A percentile compares a stretch with the other conserved stretches of the same genome.
phyloP scores from a whole-genome alignment of 129 eudicot genomes.

The Helianthus annuus region DNA sequence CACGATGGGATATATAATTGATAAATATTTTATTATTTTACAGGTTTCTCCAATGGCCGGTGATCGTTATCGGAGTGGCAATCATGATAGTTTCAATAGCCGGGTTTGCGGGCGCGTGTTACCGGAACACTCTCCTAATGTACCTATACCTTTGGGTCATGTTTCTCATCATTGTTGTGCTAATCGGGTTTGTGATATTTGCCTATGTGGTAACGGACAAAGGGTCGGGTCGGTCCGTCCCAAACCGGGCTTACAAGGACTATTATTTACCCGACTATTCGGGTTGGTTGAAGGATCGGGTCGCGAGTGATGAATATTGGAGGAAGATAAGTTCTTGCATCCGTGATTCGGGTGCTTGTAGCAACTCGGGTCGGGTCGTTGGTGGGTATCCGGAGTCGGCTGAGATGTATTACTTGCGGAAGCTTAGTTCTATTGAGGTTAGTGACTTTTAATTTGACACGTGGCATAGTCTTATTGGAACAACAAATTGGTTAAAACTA shows the following conservation, averaged over 20 bases:
- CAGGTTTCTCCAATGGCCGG: constrained; percentile 82
- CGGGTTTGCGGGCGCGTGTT: constrained; percentile 94
- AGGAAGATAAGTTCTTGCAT: constrained; percentile 60
- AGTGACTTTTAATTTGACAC: not conserved
- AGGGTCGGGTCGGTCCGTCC: constrained; percentile 66
- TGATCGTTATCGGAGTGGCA: constrained; percentile 69
- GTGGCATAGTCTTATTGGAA: not conserved
- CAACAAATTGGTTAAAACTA: not conserved
- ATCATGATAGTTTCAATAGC: constrained; percentile 87
- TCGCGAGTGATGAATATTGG: constrained; percentile 62
- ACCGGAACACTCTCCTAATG: constrained; percentile 83
- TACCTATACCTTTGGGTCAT: constrained; percentile 90
- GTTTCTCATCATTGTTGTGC: constrained; percentile 68
- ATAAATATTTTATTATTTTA: no score
- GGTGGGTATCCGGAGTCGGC: constrained; percentile 63
- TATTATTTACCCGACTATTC: constrained; percentile 69
- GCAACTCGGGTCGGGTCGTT: constrained; percentile 44
- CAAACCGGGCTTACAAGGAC: constrained; percentile 60
- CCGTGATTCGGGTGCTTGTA: constrained; percentile 64
- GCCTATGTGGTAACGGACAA: constrained; percentile 85
- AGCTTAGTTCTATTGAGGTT: constrained; percentile 78
- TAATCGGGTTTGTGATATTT: constrained; percentile 72
- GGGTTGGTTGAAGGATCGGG: constrained; percentile 92
- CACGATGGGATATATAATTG: no score
- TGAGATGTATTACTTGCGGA: constrained; percentile 50